Conservation (phyloP, 176 grass and related monocot species). For the Oryza brachyantha region DNA sequence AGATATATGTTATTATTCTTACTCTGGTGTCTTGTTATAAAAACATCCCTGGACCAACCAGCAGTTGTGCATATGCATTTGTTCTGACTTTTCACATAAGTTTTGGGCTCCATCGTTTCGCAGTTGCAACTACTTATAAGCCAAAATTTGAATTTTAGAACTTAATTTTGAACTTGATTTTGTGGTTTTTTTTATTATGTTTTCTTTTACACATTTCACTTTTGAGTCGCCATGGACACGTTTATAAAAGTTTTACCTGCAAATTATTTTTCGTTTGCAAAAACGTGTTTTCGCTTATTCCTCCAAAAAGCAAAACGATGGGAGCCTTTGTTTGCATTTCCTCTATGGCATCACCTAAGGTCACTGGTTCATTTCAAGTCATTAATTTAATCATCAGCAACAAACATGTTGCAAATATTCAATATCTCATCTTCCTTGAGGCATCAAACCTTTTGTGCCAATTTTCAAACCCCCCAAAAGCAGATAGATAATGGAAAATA, state of each 20-base stretch:
- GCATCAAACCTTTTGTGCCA: background rate
- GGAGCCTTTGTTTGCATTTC: background rate
- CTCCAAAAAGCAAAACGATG: too few species aligned
- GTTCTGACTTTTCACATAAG: background rate
- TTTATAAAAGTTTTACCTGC: too few species aligned
- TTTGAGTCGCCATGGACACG: too few species aligned
- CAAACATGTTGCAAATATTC: background rate
- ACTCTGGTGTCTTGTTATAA: background rate
- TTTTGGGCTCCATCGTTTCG: too few species aligned
- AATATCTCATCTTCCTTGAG: background rate
- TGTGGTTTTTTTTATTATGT: too few species aligned
- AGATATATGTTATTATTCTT: background rate
- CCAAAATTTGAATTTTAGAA: too few species aligned
- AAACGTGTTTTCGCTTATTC: too few species aligned
- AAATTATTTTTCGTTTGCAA: too few species aligned
- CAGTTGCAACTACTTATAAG: too few species aligned
- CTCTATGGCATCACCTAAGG: background rate
- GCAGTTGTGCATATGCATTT: background rate
- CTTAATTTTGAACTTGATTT: too few species aligned
- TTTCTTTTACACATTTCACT: too few species aligned
- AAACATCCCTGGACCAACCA: background rate
- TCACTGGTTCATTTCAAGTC: slow-evolving; percentile 14
- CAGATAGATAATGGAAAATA: background rate
- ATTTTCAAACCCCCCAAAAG: background rate
- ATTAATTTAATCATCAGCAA: background rate